Conservation (phyloP, 75 land plant genomes). For the Selaginella moellendorffii region DNA sequence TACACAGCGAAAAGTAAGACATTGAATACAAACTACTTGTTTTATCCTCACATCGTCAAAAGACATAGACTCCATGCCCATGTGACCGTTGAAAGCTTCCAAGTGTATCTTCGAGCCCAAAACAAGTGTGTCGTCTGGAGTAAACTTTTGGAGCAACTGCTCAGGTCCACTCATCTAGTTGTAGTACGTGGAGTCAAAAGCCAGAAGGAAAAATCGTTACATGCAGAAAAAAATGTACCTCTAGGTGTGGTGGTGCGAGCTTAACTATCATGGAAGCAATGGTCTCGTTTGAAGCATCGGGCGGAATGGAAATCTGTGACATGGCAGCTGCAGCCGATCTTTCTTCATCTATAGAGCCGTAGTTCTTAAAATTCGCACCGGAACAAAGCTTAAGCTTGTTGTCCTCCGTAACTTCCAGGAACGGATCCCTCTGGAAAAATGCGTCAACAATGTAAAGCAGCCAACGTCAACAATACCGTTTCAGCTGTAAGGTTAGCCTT, state of each 20-base stretch:
- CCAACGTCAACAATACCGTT: too few species aligned
- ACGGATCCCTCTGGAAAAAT: conserved; percentile 71
- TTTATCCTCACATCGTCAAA: conserved; percentile 39
- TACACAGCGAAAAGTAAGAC: conserved; percentile 10
- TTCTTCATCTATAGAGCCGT: conserved; percentile 69
- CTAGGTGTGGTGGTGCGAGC: background rate
- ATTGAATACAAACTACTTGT: too few species aligned
- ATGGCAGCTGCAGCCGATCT: conserved; percentile 38
- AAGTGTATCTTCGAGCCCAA: conserved; percentile 42
- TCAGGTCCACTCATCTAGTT: too few species aligned
- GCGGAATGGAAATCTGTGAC: conserved; percentile 32
- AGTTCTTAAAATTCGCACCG: conserved; percentile 10
- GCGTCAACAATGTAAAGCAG: too few species aligned
- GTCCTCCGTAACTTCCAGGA: conserved; percentile 52
- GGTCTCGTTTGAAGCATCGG: conserved; percentile 42
- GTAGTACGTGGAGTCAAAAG: too few species aligned
- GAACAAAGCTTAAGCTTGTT: conserved; percentile 34
- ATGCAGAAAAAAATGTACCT: background rate
- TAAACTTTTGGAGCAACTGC: conserved; percentile 34
- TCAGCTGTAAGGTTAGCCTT: conserved; percentile 34
- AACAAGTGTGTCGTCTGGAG: conserved; percentile 61
- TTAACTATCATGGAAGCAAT: conserved; percentile 22
- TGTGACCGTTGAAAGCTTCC: conserved; percentile 21
- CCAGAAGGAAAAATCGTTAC: background rate
- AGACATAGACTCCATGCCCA: conserved; percentile 22